Evolutionary conservation across 1,139 yeast species (phyloP), one percentile per base, ranked within the genome.

Genomic region (Blastobotrys ciferrii): DNA sequence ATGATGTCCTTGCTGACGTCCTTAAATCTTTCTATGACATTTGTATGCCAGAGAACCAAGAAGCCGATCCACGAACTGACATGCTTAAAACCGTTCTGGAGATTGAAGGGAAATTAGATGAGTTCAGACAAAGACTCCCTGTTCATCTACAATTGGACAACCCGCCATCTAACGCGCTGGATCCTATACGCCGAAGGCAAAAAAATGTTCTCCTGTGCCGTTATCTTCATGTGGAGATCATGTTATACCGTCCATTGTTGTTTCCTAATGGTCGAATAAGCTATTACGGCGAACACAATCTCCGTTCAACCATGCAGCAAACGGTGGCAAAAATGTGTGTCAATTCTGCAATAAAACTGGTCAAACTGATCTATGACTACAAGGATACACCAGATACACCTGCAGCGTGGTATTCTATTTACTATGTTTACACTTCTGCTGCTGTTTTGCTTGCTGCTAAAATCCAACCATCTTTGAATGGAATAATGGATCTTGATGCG

Each of bases 361-460:
- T 56, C 15, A 40, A 41, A 7, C 47, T 55, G 15, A 45, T 55
- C 4, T 46, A 44, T 23, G 48, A 45, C 25, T 42, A 50, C 43
- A 43, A 42, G 32, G 44, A 43, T 30, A 40, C 51, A n/a, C 45
- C 52, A 4, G 44, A 48, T 25, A 33, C 54, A 2, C 60, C 60
- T 2, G 54, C 53, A 2, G 45, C 53, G 46, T 57, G 60, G 60
- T 53, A 53, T 35, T 39, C 47, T 30, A 49, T 55, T 2, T 55
- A 49, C 43, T 56, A 54, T 37, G 49, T 50, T 11, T 55, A 55
- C 40, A 53, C 56, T 5, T 48, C 60, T 3, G 56, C 59, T 2
- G 42, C 55, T 12, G 58, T 53, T 2, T 46, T 57, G 35, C 38
- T 57, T 36, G 57, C 55, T 9, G 58, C 58, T 15, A 55, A 48